Base-by-base conservation (phyloP, 352 stramenopile species). In the Phytophthora sansomeana region DNA sequence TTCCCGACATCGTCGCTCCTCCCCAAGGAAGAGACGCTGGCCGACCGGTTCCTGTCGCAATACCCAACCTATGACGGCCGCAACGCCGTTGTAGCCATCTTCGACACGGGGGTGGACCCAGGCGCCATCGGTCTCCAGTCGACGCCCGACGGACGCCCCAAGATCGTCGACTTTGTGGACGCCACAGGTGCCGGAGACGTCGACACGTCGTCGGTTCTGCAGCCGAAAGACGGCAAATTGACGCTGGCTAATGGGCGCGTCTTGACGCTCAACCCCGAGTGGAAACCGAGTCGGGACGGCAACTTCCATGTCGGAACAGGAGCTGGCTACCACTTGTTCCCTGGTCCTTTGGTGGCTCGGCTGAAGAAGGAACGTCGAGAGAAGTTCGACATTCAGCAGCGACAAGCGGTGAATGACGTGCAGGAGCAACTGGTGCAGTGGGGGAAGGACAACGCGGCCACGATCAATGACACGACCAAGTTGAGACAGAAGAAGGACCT, bases 101-200 rank as follows among this genome's bases (percentile, higher is more conserved):
- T 99, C 43, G 97, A 99, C 82, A 99, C 97, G 24, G 97, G 97
- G 42, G 92, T 98, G 56, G 97, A 99, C 70, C 93, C 95, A 0
- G 92, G 87, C 3, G 95, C 96, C 0, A 80, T 83, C 33, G 95
- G 94, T 2, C 74, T 98, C 14, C 87, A 95, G 64, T 82, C 77
- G 28, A 97, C 91, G 41, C 67, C 82, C 8, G 89, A 97, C 74
- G 93, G 93, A 9, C 80, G 86, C 19, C 90, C 89, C 47, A 99
- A 99, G 80, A 78, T 98, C 61, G 68, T 99, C 13, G 93, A 98
- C 75, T 80, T 99, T 42, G 83, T 98, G 24, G 97, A 99, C 80
- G 97, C 93, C 73, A 98, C 95, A 28, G 97, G 82, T 38, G 77
- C 87, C 7, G 96, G 96, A 30, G 97, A 99, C 79, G 85, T 99